Evolutionary conservation across 108 stramenopile genomes (phyloP).

Genomic region (Chaetoceros tenuissimus): DNA sequence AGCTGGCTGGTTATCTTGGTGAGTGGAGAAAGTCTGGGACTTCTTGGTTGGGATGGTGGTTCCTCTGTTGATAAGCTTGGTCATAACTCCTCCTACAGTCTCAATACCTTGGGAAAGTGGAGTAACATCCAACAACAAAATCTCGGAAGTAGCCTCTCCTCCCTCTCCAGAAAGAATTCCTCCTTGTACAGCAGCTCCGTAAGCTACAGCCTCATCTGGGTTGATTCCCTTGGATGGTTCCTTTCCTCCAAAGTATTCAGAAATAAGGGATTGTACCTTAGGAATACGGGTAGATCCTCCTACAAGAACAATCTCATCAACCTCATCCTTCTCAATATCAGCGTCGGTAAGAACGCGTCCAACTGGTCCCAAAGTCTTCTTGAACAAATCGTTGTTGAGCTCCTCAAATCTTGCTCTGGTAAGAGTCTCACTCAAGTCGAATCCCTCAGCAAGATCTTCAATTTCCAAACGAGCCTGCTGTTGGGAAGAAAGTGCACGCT

Average conservation of each 20-base stretch:
- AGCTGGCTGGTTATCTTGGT: conserved; percentile 88
- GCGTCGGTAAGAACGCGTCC: conserved; percentile 87
- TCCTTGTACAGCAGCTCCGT: conserved; percentile 95
- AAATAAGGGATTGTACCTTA: conserved; percentile 85
- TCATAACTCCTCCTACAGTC: conserved; percentile 89
- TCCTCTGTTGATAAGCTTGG: conserved; percentile 72
- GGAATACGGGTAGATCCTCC: conserved; percentile 98
- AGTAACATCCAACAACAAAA: conserved; percentile 89
- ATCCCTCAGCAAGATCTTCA: conserved; percentile 79
- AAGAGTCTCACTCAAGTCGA: conserved; percentile 77
- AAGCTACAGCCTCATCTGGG: conserved; percentile 97
- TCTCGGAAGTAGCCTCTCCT: conserved; percentile 63
- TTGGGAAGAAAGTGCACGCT: conserved; percentile 79
- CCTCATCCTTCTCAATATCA: conserved; percentile 77
- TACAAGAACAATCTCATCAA: conserved; percentile 95
- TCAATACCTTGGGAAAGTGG: conserved; percentile 92
- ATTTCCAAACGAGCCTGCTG: conserved; percentile 76
- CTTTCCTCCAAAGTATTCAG: conserved; percentile 95
- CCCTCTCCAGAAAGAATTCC: conserved; percentile 82
- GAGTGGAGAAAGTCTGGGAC: conserved; percentile 84
- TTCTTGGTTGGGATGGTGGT: conserved; percentile 88
- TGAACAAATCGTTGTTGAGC: conserved; percentile 93
- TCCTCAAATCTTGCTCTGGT: conserved; percentile 98
- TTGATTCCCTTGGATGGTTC: conserved; percentile 87
- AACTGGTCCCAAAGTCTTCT: conserved; percentile 92